phyloP scores from a whole-genome alignment of 208 protist species.

The Crithidia bombi region DNA sequence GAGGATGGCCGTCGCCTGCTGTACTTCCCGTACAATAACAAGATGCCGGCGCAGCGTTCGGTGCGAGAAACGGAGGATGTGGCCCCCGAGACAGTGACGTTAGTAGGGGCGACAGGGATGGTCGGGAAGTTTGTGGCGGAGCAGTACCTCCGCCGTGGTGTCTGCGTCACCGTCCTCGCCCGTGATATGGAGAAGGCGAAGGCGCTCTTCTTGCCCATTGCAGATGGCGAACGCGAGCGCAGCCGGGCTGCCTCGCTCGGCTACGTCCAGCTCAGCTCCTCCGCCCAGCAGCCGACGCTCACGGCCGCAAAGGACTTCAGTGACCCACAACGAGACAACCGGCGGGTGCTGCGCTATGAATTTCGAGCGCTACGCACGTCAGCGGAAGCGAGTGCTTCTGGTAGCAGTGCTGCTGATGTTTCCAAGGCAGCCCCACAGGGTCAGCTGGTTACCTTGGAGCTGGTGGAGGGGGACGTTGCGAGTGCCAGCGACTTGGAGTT shows the following conservation, averaged over 20 bases:
- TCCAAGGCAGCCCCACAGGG: not conserved
- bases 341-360: constrained; percentile 43
- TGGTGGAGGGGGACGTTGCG: constrained; percentile 57
- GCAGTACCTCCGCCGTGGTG: constrained; percentile 66
- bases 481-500: constrained; percentile 48
- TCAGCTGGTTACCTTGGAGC: constrained; percentile 42
- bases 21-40: constrained; percentile 56
- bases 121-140: constrained; percentile 70
- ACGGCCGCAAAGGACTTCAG: constrained; percentile 24
- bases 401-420: not conserved
- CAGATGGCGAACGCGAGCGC: constrained; percentile 38
- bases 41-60: constrained; percentile 6
- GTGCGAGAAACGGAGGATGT: not conserved
- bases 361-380: constrained; percentile 18
- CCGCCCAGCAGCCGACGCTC: constrained; percentile 23
- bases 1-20: constrained; percentile 36
- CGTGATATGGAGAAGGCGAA: constrained; percentile 54
- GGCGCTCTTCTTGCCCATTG: constrained; percentile 52
- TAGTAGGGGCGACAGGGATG: constrained; percentile 59
- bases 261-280: constrained; percentile 29
- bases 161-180: constrained; percentile 65
- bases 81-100: constrained; percentile 34
- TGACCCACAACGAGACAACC: constrained; percentile 22
- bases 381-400: not conserved
- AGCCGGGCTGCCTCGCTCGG: constrained; percentile 26